Conservation (phyloP, 805 yeast species). For the Priceomyces fermenticarens region DNA sequence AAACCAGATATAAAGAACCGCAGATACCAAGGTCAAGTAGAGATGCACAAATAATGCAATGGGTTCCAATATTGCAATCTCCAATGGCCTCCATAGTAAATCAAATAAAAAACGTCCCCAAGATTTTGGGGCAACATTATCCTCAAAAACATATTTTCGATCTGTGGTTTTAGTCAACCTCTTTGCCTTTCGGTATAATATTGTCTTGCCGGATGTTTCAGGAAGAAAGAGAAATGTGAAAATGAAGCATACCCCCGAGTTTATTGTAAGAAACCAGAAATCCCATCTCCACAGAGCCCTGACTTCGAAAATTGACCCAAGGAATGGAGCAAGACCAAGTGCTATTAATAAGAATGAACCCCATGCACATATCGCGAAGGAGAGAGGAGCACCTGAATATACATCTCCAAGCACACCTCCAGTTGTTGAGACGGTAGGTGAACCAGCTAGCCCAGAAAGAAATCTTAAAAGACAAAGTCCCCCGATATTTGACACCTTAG, state of each 20-base stretch:
- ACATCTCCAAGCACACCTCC: slow-evolving; percentile 53
- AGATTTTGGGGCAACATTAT: slow-evolving; percentile 7
- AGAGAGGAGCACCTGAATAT: slow-evolving; percentile 32
- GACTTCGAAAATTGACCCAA: slow-evolving; percentile 39
- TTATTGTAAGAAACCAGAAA: slow-evolving; percentile 49
- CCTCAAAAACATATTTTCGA: slow-evolving; percentile 38
- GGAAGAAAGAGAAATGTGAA: slow-evolving; percentile 41
- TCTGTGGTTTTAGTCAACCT: slow-evolving; percentile 50
- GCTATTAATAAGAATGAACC: slow-evolving; percentile 42
- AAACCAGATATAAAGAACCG: slow-evolving; percentile 53
- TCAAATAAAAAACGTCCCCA: slow-evolving; percentile 11
- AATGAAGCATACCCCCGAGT: slow-evolving; percentile 15
- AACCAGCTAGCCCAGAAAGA: slow-evolving; percentile 48
- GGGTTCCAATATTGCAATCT: slow-evolving; percentile 50
- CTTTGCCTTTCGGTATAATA: slow-evolving; percentile 46
- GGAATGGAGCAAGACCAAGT: slow-evolving; percentile 49
- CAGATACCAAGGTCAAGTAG: slow-evolving; percentile 52
- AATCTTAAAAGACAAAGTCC: slow-evolving; percentile 47
- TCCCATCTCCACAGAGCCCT: slow-evolving; percentile 47
- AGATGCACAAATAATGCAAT: slow-evolving; percentile 50
- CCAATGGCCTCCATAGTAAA: slow-evolving; percentile 48
- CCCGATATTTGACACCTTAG: slow-evolving; percentile 45
- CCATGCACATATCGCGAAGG: slow-evolving; percentile 47
- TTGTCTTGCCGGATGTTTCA: slow-evolving; percentile 46
- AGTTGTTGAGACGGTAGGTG: slow-evolving; percentile 52